Conservation (phyloP, 805 yeast genomes). For the Kodamaea jinghongensis region DNA sequence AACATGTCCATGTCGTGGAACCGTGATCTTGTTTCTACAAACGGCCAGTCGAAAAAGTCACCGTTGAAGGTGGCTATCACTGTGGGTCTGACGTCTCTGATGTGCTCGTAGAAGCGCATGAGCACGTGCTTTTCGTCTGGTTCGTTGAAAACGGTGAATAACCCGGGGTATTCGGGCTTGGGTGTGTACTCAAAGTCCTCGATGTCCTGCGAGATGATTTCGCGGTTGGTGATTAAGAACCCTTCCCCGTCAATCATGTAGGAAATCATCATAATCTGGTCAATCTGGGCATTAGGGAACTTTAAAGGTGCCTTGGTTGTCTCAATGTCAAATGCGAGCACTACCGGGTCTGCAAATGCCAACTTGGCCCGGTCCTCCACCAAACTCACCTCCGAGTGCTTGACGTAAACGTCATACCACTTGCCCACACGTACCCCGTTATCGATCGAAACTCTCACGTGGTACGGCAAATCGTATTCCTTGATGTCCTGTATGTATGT, state of each 20-base stretch:
- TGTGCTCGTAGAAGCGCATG: constrained; percentile 81
- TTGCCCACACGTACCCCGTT: constrained; percentile 84
- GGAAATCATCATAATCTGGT: constrained; percentile 97
- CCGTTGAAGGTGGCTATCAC: constrained; percentile 98
- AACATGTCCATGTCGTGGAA: constrained; percentile 85
- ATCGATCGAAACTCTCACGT: constrained; percentile 94
- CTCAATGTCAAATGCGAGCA: constrained; percentile 95
- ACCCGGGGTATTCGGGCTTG: constrained; percentile 90
- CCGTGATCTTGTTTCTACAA: constrained; percentile 83
- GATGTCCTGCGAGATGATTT: constrained; percentile 89
- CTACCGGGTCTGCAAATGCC: constrained; percentile 97
- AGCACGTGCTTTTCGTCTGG: constrained; percentile 75
- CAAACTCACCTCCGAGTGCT: constrained; percentile 51
- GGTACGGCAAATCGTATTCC: constrained; percentile 96
- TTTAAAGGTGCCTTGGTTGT: constrained; percentile 95
- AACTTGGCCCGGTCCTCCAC: constrained; percentile 68
- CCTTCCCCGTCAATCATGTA: constrained; percentile 99
- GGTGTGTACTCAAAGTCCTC: constrained; percentile 98
- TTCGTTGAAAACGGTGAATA: constrained; percentile 87
- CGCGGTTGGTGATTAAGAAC: constrained; percentile 87
- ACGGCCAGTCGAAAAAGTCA: constrained; percentile 99
- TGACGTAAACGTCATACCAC: constrained; percentile 83
- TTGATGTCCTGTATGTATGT: constrained; percentile 73
- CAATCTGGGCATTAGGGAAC: constrained; percentile 88
- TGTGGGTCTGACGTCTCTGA: constrained; percentile 84